phyloP scores from a whole-genome alignment of 139 green algal genomes.

The Chlorella sp. region DNA sequence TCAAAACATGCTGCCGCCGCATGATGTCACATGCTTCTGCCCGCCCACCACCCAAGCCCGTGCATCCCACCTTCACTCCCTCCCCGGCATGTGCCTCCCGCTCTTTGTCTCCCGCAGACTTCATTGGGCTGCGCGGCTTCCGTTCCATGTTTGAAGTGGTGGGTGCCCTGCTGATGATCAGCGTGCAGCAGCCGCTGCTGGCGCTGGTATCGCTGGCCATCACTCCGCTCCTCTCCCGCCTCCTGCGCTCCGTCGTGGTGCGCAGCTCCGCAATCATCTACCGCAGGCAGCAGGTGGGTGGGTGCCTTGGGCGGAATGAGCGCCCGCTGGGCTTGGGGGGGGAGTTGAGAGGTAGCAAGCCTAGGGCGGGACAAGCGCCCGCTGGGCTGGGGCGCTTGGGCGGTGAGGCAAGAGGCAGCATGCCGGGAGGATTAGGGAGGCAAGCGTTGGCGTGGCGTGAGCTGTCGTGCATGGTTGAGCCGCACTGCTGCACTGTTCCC shows the following conservation, averaged over 20 bases:
- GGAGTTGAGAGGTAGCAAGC: too few relatives aligned
- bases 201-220: slow-evolving; percentile 35
- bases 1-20: background rate
- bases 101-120: slow-evolving; percentile 4
- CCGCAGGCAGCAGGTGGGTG: slow-evolving; percentile 32
- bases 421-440: background rate
- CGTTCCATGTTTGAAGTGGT: slow-evolving; percentile 43
- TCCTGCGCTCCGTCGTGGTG: slow-evolving; percentile 38
- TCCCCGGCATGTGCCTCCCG: background rate
- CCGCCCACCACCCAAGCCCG: background rate
- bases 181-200: slow-evolving; percentile 39
- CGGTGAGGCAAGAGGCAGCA: too few relatives aligned
- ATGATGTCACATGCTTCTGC: background rate
- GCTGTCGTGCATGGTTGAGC: background rate
- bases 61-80: background rate
- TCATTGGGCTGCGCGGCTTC: slow-evolving; percentile 43
- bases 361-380: too few relatives aligned
- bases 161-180: slow-evolving; percentile 35
- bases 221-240: slow-evolving; percentile 35
- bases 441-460: too few relatives aligned
- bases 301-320: too few relatives aligned
- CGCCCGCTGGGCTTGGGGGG: too few relatives aligned
- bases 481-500: background rate
- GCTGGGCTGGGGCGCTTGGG: background rate
- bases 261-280: slow-evolving; percentile 32